A percentile compares a stretch with the other conserved stretches of the same genome.
These are phyloP conservation scores for Magnolia sinica DNA, from an alignment of 164 flowering plant genomes.

Conservation along the genomic window DNA sequence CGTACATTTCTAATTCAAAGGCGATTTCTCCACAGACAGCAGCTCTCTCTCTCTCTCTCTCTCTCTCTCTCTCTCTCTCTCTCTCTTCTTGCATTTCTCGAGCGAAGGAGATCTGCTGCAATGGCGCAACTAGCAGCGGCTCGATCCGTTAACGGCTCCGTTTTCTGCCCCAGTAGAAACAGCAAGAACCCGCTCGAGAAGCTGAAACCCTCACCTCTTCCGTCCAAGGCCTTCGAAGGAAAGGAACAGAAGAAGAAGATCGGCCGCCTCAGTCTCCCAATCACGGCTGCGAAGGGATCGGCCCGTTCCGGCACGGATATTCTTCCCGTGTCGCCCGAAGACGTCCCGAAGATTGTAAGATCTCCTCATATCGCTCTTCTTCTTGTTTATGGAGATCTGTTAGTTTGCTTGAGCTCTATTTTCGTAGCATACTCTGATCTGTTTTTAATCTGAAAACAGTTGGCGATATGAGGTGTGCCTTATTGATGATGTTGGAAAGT, in stretches of 20 bases:
- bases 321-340: constrained; percentile 28
- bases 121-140: constrained; percentile 28
- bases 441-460: too few species aligned
- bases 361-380: background rate
- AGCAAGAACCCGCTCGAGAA: constrained; percentile 10
- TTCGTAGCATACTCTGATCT: background rate
- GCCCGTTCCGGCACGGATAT: constrained; percentile 12
- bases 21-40: background rate
- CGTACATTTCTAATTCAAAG: background rate
- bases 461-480: too few species aligned
- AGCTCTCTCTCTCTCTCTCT: too few species aligned
- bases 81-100: background rate
- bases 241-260: background rate
- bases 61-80: background rate
- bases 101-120: background rate
- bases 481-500: too few species aligned
- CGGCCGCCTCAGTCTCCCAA: background rate
- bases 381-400: background rate
- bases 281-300: constrained; percentile 23
- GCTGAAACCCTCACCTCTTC: constrained; percentile 15
- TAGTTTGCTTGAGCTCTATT: background rate
- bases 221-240: constrained; percentile 5
- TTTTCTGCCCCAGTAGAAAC: constrained; percentile 4
- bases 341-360: constrained; percentile 16
- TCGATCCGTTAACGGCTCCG: constrained; percentile 19